Conservation (phyloP, 345 rosid species). For the Salix brachista region DNA sequence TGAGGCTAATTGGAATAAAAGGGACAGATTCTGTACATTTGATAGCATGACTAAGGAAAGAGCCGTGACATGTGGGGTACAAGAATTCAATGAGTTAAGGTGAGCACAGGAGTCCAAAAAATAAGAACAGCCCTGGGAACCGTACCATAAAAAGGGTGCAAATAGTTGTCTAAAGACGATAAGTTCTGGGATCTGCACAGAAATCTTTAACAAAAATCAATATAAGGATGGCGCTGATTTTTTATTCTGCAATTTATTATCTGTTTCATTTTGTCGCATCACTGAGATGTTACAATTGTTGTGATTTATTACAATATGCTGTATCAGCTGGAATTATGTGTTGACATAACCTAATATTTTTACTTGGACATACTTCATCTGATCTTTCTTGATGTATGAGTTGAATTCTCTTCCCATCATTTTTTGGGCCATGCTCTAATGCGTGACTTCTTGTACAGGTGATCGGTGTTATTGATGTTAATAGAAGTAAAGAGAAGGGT, state of each 20-base stretch:
- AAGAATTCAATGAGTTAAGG: background rate
- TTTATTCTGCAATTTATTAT: background rate
- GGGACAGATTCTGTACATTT: background rate
- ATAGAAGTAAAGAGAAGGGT: slow-evolving; percentile 78
- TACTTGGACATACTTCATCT: background rate
- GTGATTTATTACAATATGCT: background rate
- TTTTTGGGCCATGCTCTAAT: background rate
- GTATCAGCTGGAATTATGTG: background rate
- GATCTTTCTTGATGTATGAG: background rate
- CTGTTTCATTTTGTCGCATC: background rate
- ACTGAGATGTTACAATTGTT: background rate
- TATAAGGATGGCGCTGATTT: background rate
- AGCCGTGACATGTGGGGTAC: background rate
- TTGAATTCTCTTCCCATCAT: background rate
- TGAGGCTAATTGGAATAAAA: background rate
- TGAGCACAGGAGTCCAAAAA: too few species aligned
- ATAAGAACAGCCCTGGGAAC: background rate
- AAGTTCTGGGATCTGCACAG: background rate
- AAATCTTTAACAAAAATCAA: background rate
- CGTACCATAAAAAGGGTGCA: background rate
- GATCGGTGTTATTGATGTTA: slow-evolving; percentile 80
- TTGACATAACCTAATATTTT: background rate
- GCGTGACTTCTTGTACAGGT: slow-evolving; percentile 40
- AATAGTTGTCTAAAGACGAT: background rate
- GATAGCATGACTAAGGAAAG: background rate